Percentiles rank a stretch among this genome's conserved stretches.
These are phyloP conservation scores for Thelonectria olida DNA, from an alignment of 2,329 filamentous ascomycete genomes.

Conservation along the genomic window DNA sequence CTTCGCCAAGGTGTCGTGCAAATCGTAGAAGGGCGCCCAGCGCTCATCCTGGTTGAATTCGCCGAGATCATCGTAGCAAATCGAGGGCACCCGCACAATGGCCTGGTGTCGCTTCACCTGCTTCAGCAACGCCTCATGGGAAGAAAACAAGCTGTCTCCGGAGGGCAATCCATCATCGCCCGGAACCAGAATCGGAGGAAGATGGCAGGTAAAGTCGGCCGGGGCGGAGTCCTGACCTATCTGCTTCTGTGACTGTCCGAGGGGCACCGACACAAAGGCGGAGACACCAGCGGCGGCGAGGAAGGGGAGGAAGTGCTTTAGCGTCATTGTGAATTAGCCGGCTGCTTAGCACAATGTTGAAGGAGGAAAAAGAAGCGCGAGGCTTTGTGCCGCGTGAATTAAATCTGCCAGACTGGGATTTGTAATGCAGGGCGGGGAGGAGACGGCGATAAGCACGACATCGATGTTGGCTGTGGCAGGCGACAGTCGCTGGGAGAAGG, in stretches of 20 bases:
- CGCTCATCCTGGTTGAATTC: conserved; percentile 61
- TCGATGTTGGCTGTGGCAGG: background rate
- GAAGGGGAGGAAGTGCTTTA: conserved; percentile 29
- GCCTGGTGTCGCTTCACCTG: conserved; percentile 61
- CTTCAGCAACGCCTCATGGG: conserved; percentile 44
- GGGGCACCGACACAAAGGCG: conserved; percentile 21
- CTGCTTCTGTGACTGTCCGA: conserved; percentile 29
- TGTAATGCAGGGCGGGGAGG: conserved; percentile 10
- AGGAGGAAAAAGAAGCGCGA: background rate
- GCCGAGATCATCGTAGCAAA: conserved; percentile 66
- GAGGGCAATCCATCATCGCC: conserved; percentile 45
- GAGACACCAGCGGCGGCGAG: conserved; percentile 28
- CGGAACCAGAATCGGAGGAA: conserved; percentile 47
- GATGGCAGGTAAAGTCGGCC: conserved; percentile 42
- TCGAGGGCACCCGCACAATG: conserved; percentile 63
- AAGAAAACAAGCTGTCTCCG: conserved; percentile 43
- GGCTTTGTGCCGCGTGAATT: no score
- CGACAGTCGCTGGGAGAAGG: background rate
- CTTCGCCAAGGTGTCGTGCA: conserved; percentile 57
- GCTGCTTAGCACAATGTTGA: background rate
- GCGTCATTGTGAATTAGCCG: conserved; percentile 25
- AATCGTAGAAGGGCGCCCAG: conserved; percentile 62
- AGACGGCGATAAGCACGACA: conserved; percentile 8
- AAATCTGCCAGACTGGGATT: background rate
- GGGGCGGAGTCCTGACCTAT: conserved; percentile 19